Conservation (phyloP, 257 asterid species). For the Osmanthus fragrans region DNA sequence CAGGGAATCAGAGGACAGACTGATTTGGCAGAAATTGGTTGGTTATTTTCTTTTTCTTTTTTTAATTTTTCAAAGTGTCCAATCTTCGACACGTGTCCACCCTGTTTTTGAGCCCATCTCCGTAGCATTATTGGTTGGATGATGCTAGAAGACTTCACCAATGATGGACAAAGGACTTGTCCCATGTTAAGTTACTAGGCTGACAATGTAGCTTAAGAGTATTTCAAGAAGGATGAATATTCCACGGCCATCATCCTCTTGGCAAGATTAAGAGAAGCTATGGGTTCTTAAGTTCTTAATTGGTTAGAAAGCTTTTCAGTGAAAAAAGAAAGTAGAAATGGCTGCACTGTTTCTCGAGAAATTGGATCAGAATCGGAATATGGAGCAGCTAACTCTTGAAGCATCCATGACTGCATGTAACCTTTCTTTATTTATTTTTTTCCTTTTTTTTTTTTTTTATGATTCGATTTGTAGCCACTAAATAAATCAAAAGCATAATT, state of each 20-base stretch:
- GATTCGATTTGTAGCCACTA: too few relatives aligned
- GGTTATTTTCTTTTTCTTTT: too few relatives aligned
- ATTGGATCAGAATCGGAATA: conserved; percentile 35
- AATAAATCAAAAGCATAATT: too few relatives aligned
- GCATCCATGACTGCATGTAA: conserved; percentile 68
- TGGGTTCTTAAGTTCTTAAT: conserved; percentile 63
- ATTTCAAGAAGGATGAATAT: conserved; percentile 65
- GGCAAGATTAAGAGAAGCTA: conserved; percentile 54
- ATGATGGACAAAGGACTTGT: conserved; percentile 67
- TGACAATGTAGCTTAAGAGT: conserved; percentile 75
- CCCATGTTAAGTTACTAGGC: conserved; percentile 84
- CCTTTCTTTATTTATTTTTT: too few relatives aligned
- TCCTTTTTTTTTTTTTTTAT: too few relatives aligned
- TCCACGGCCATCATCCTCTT: conserved; percentile 51
- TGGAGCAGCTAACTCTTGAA: conserved; percentile 65
- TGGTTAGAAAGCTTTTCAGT: conserved; percentile 83
- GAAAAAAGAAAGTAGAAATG: conserved; percentile 55
- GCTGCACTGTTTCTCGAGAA: conserved; percentile 64
- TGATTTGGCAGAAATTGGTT: too few relatives aligned
- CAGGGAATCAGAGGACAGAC: too few relatives aligned
- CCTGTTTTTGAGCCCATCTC: too few relatives aligned
- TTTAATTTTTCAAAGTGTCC: too few relatives aligned
- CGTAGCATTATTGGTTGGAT: conserved; percentile 25
- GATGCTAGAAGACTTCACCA: conserved; percentile 58
- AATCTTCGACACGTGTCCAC: too few relatives aligned